Evolutionary conservation across 306 rosid species (phyloP).

Genomic region (Styphnolobium japonicum): DNA sequence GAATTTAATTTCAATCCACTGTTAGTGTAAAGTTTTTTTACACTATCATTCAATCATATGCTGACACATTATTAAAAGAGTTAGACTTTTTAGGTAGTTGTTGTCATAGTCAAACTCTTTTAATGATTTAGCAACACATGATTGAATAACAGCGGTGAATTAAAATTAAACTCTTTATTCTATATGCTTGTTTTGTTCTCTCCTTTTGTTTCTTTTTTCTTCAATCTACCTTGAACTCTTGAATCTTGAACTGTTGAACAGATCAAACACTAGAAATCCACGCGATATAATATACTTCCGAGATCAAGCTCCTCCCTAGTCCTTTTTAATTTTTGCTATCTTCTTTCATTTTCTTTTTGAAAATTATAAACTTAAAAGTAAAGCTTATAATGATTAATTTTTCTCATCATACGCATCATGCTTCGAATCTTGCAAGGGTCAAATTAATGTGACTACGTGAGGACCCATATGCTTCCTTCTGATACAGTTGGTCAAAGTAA

Average conservation of each 20-base stretch:
- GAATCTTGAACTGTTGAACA: conserved; percentile 25
- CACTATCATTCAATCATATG: no score
- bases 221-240: conserved; percentile 17
- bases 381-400: conserved; percentile 37
- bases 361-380: conserved; percentile 28
- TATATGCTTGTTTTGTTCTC: neutral
- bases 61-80: no score
- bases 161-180: no score
- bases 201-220: neutral
- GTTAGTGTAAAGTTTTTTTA: no score
- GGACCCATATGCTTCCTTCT: conserved; percentile 44
- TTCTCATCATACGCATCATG: conserved; percentile 29
- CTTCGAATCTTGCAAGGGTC: conserved; percentile 42
- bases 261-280: conserved; percentile 14
- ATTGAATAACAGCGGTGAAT: no score
- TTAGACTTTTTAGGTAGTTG: no score
- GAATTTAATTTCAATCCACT: no score
- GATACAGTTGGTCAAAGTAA: conserved; percentile 39
- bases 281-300: conserved; percentile 20
- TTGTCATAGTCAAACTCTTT: no score
- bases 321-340: neutral
- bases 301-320: neutral
- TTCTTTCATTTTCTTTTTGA: conserved; percentile 18
- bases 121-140: no score
- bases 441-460: conserved; percentile 37